A percentile compares a stretch with the other conserved stretches of the same genome.
These are phyloP conservation scores for Gypsophila paniculata DNA, from an alignment of 179 eudicot species.

Conservation along the genomic window DNA sequence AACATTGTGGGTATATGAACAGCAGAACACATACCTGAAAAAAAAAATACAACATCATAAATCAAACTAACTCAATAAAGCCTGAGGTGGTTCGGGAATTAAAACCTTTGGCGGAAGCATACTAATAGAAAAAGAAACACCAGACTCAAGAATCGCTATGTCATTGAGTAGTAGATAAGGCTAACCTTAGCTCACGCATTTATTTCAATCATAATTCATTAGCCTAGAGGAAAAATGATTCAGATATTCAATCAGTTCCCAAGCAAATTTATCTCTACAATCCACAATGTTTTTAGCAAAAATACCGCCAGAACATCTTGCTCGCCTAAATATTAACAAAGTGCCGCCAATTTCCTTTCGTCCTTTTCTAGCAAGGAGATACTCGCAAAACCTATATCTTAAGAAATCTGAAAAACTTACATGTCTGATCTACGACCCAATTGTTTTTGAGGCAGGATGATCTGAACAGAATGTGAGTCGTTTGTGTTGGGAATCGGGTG, in stretches of 20 bases:
- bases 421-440: constrained; percentile 78
- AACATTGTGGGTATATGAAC: constrained; percentile 82
- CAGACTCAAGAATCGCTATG: background rate
- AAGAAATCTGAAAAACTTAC: constrained; percentile 28
- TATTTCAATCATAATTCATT: no score
- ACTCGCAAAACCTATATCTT: background rate
- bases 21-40: constrained; percentile 78
- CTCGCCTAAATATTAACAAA: background rate
- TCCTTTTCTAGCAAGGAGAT: no score
- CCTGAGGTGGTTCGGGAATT: no score
- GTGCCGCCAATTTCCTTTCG: background rate
- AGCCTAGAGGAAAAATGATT: background rate
- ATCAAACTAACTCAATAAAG: background rate
- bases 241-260: background rate
- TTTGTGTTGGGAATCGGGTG: constrained; percentile 70
- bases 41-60: background rate
- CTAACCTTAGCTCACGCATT: background rate
- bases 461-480: constrained; percentile 67
- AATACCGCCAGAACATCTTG: background rate
- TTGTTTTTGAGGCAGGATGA: constrained; percentile 72
- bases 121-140: background rate
- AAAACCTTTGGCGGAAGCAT: no score
- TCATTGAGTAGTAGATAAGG: background rate
- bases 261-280: no score
- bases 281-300: background rate